Conservation (phyloP, 2,329 filamentous ascomycete species). For the Sclerotinia glacialis region DNA sequence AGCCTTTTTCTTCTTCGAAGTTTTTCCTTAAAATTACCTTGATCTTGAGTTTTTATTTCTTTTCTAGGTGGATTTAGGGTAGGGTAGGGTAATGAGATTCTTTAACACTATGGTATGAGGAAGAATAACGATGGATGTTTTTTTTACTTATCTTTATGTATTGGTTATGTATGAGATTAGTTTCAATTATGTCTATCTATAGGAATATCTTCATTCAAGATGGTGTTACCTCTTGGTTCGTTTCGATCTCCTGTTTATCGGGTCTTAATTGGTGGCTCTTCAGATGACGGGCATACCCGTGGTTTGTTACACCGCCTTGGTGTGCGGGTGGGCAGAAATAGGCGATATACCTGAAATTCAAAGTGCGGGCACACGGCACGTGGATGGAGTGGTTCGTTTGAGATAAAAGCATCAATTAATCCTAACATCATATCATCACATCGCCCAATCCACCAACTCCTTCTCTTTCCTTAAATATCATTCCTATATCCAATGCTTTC, state of each 20-base stretch:
- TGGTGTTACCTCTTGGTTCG: background rate
- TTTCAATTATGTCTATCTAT: background rate
- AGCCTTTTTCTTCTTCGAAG: background rate
- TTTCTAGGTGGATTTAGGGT: background rate
- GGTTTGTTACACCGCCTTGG: background rate
- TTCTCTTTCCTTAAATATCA: background rate
- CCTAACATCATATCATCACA: background rate
- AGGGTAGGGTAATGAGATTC: background rate
- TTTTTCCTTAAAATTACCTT: no score
- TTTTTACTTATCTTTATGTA: background rate
- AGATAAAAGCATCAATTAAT: no score
- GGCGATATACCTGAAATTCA: no score
- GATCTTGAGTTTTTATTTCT: no score
- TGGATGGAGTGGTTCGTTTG: no score
- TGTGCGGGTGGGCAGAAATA: no score
- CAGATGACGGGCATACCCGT: background rate
- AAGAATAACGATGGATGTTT: background rate
- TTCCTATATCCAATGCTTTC: background rate
- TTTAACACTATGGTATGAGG: background rate
- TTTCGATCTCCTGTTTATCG: background rate
- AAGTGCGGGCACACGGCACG: no score
- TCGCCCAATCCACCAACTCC: background rate
- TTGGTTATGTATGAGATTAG: background rate
- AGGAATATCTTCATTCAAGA: background rate
- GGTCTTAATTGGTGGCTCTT: background rate